Evolutionary conservation across 768 basidiomycete species (phyloP).

Genomic region (Leccinellum albellum): DNA sequence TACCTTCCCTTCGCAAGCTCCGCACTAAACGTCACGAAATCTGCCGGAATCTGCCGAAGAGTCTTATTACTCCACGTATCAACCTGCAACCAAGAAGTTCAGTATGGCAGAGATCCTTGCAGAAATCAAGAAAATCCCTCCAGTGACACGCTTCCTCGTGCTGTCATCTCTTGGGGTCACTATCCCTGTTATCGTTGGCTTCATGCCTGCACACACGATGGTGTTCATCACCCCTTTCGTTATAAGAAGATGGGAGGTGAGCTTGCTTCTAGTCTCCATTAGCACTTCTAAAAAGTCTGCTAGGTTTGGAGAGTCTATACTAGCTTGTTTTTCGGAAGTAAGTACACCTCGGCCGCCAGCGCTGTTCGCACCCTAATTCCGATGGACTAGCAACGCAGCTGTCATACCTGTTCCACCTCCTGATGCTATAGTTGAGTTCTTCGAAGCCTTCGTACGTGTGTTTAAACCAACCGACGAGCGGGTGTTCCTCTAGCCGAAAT

Average conservation of each 20-base stretch:
- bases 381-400: slow-evolving; percentile 26
- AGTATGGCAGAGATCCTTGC: slow-evolving; percentile 47
- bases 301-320: slow-evolving; percentile 74
- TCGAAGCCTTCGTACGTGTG: not conserved
- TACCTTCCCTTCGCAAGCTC: no score
- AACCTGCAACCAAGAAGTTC: not conserved
- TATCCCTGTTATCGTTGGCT: slow-evolving; percentile 48
- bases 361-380: not conserved
- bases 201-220: slow-evolving; percentile 51
- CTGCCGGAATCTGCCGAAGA: not conserved
- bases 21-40: no score
- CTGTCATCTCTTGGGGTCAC: slow-evolving; percentile 60
- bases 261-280: not conserved
- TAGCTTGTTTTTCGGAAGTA: slow-evolving; percentile 71
- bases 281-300: not conserved
- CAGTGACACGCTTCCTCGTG: slow-evolving; percentile 71
- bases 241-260: slow-evolving; percentile 51
- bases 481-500: slow-evolving; percentile 48
- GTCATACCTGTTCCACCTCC: slow-evolving; percentile 38
- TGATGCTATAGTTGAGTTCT: slow-evolving; percentile 40
- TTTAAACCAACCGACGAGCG: not conserved
- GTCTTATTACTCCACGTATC: not conserved
- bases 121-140: slow-evolving; percentile 78
- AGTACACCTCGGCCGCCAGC: slow-evolving; percentile 8
- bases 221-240: slow-evolving; percentile 50